Percentiles rank a stretch among this genome's conserved stretches.
phyloP scores from a whole-genome alignment of 2,329 filamentous ascomycete species.

The Fusarium austroafricanum region DNA sequence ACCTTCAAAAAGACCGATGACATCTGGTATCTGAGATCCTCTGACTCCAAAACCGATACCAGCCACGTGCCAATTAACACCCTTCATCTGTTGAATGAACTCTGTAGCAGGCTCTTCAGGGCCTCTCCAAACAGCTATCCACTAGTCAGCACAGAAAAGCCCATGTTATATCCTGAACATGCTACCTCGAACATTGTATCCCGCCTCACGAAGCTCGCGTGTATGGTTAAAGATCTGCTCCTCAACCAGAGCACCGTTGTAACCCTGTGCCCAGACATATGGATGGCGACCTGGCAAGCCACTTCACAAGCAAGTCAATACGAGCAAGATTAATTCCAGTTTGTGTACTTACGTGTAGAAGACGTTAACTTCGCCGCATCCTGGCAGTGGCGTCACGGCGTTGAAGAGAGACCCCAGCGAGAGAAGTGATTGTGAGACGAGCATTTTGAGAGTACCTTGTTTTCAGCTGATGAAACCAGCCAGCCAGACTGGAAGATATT shows the following conservation, averaged over 20 bases:
- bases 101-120: neutral
- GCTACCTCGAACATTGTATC: conserved; percentile 9
- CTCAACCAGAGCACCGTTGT: neutral
- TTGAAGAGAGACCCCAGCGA: neutral
- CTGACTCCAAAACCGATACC: conserved; percentile 14
- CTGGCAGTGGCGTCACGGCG: neutral
- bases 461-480: neutral
- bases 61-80: neutral
- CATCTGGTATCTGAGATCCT: neutral
- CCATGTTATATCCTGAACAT: fast-evolving
- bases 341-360: conserved; percentile 1
- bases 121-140: conserved; percentile 6
- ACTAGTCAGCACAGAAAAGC: fast-evolving
- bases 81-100: neutral
- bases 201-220: neutral
- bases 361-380: conserved; percentile 11
- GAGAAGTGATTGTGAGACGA: neutral
- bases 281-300: conserved; percentile 2
- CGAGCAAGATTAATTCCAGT: no score
- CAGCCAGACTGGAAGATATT: no score
- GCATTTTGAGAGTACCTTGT: neutral
- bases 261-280: conserved; percentile 14
- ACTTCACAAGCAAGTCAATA: neutral
- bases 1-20: conserved; percentile 14
- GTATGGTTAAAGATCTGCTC: conserved; percentile 24